Base-by-base conservation (phyloP, 306 rosid genomes). In the Rubus idaeus region DNA sequence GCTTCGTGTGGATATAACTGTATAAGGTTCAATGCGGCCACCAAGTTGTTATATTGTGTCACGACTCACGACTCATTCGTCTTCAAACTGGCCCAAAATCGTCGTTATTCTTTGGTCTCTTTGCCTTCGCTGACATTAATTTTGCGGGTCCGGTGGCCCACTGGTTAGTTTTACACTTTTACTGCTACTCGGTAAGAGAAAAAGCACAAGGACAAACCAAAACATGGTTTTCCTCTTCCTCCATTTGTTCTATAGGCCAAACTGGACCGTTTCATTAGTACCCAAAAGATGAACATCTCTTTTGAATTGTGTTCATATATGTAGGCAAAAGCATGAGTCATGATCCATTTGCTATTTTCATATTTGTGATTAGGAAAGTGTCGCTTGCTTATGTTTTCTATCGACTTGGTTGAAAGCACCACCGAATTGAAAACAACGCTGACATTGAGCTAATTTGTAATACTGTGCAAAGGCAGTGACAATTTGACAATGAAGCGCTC, bases 391-490 rank as follows among this genome's bases (percentile, higher is more conserved):
- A 0, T 14, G n/a, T 39, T 5, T 17, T 63, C 45, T 61, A 6
- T 63, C 35, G 45, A 37, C 68, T 37, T 20, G 61, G 67, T 63
- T 39, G 69, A 64, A 64, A 37, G 69, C 67, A 35, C 4, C n/a
- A 30, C 6, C 10, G 5, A 12, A 12, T 35, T 13, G 44, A 62
- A 62, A 35, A 13, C 20, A 6, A 62, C 41, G 44, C 5, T 6
- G 49, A 45, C 10, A 8, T n/a, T 12, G 44, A 62, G 13, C 13
- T 62, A 10, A 60, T 58, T 6, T 62, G 47, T 13, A 64, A 64
- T 8, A 44, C 47, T 39, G 47, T 16, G 6, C n/a, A 16, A 37
- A 64, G 13, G 47, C 42, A 64, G n/a, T 40, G 69, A 39, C 47
- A 9, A 64, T 39, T 50, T 64, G 49, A 64, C 12, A 16, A 39